A percentile compares a stretch with the other conserved stretches of the same genome.
Conservation (phyloP, 768 basidiomycete genomes). For the Pulveroboletus ravenelii region DNA sequence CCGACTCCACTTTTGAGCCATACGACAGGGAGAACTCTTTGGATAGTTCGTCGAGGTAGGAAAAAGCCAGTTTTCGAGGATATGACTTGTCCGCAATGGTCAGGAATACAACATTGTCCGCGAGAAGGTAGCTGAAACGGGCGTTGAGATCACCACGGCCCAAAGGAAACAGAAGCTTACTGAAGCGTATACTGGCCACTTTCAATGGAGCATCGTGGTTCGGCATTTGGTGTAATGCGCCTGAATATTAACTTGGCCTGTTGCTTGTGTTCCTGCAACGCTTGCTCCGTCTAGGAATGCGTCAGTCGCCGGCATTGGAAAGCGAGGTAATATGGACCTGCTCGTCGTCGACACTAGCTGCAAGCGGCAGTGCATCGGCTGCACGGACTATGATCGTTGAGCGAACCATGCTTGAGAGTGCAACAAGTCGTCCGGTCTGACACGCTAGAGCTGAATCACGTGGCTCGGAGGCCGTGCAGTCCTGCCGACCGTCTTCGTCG, state of each 20-base stretch:
- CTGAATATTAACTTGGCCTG: conserved; percentile 96
- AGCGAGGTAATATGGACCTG: conserved; percentile 50
- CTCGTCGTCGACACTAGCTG: conserved; percentile 96
- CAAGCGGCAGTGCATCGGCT: conserved; percentile 83
- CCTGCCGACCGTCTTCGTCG: no score
- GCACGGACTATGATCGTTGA: conserved; percentile 85
- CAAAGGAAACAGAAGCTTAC: conserved; percentile 44
- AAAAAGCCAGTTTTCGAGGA: conserved; percentile 94
- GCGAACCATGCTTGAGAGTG: conserved; percentile 58
- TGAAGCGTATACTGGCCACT: conserved; percentile 94
- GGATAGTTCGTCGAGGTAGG: conserved; percentile 92
- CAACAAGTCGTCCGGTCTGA: neutral
- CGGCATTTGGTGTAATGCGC: conserved; percentile 88
- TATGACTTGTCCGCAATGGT: conserved; percentile 96
- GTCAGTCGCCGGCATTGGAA: neutral
- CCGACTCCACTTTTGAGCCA: conserved; percentile 87
- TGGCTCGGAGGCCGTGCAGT: neutral
- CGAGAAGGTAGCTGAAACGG: conserved; percentile 79
- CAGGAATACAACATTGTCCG: conserved; percentile 91
- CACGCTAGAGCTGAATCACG: conserved; percentile 11
- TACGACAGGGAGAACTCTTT: conserved; percentile 95
- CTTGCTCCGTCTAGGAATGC: conserved; percentile 74
- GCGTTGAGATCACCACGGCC: conserved; percentile 4
- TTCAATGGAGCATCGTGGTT: conserved; percentile 96
- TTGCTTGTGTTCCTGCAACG: conserved; percentile 95